phyloP scores from a whole-genome alignment of 2,329 filamentous ascomycete genomes.

The Fonsecaea nubica region DNA sequence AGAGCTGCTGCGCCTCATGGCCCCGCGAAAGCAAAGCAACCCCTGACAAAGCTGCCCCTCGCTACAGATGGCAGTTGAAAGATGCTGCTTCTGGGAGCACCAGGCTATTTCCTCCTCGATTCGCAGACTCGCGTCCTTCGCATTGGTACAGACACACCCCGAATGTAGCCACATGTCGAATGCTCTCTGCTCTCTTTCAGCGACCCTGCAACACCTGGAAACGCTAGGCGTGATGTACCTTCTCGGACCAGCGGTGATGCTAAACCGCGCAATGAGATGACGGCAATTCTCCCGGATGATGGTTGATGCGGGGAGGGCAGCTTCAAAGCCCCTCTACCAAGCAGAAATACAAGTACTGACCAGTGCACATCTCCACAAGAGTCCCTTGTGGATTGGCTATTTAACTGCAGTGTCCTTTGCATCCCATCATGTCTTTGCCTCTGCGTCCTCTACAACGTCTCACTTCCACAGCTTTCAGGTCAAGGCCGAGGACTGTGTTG shows the following conservation, averaged over 20 bases:
- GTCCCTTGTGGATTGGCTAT: constrained; percentile 21
- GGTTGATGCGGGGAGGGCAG: constrained; percentile 29
- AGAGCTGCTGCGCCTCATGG: constrained; percentile 18
- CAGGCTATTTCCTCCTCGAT: background rate
- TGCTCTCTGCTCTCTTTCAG: background rate
- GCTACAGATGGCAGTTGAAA: background rate
- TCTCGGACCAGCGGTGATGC: background rate
- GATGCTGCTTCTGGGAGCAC: constrained; percentile 1
- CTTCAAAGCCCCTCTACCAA: constrained; percentile 26
- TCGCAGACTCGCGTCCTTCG: background rate
- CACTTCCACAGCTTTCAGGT: constrained; percentile 23
- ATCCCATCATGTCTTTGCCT: constrained; percentile 26
- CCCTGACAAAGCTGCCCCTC: constrained; percentile 1
- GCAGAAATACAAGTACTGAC: constrained; percentile 26
- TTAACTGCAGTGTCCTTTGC: constrained; percentile 25
- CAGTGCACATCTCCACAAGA: constrained; percentile 31
- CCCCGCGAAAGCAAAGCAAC: background rate
- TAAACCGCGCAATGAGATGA: constrained; percentile 13
- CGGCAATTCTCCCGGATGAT: constrained; percentile 12
- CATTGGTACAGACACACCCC: constrained; percentile 20
- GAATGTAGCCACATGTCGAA: background rate
- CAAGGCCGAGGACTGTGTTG: constrained; percentile 16
- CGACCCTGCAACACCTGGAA: background rate
- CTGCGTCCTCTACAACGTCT: constrained; percentile 28
- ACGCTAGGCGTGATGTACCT: background rate